phyloP scores from a whole-genome alignment of 495 filamentous ascomycete species.

The Endocarpon pusillum region DNA sequence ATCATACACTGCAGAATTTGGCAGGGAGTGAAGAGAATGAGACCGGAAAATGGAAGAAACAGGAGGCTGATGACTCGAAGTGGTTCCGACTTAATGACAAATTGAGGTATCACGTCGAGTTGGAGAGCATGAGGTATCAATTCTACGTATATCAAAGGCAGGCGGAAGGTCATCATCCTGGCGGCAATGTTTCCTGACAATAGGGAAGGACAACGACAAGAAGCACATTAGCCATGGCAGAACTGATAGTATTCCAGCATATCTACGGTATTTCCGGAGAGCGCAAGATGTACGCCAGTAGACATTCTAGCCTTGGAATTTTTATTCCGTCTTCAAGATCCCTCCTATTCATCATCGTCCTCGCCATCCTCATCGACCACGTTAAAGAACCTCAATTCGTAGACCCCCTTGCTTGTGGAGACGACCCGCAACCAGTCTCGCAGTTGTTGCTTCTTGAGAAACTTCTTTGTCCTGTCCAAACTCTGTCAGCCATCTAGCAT shows the following conservation, averaged over 20 bases:
- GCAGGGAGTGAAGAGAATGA: background rate
- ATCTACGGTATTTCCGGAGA: background rate
- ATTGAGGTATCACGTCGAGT: constrained; percentile 60
- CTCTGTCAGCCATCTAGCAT: constrained; percentile 5
- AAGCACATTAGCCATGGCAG: no score
- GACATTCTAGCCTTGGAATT: background rate
- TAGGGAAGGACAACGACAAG: no score
- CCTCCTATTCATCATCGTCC: constrained; percentile 86
- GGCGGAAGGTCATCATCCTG: no score
- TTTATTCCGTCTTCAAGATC: constrained; percentile 4
- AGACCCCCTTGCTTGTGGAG: constrained; percentile 88
- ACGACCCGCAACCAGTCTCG: constrained; percentile 99
- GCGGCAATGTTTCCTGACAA: no score
- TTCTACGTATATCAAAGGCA: constrained; percentile 66
- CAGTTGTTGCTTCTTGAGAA: constrained; percentile 99
- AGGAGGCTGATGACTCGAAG: constrained; percentile 52
- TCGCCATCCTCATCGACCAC: constrained; percentile 93
- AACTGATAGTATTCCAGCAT: no score
- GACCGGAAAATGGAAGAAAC: constrained; percentile 46
- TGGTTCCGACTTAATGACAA: constrained; percentile 64
- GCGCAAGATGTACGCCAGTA: background rate
- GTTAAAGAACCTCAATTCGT: constrained; percentile 99
- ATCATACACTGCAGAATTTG: constrained; percentile 45
- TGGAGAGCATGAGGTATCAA: constrained; percentile 94
- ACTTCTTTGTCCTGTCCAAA: constrained; percentile 95